These are phyloP conservation scores for Pestalotiopsis sp. DNA, from an alignment of 2,329 filamentous ascomycete genomes.

Conservation along the genomic window DNA sequence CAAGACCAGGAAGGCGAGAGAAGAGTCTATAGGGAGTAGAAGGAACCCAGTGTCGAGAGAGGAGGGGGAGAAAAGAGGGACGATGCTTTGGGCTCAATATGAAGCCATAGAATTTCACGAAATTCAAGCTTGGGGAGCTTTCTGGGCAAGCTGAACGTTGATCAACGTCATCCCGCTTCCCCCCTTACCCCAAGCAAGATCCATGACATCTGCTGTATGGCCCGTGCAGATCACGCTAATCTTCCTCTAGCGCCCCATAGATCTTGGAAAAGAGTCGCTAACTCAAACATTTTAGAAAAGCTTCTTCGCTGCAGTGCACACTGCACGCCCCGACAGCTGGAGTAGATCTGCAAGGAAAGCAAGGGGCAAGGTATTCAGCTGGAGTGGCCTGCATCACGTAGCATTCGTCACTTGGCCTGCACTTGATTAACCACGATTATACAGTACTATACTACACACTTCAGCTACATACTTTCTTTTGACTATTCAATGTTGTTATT, in stretches of 20 bases:
- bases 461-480: neutral
- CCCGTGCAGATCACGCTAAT: slow-evolving; percentile 3
- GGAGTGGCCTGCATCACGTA: neutral
- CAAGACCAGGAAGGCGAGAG: neutral
- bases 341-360: neutral
- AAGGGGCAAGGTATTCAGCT: neutral
- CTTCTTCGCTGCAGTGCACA: neutral
- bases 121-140: slow-evolving; percentile 12
- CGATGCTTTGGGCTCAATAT: slow-evolving; percentile 4
- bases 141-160: slow-evolving; percentile 5
- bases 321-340: neutral
- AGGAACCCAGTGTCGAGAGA: neutral
- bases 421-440: neutral
- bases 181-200: neutral
- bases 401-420: neutral
- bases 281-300: neutral
- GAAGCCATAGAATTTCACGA: neutral
- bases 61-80: neutral
- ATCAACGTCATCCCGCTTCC: slow-evolving; percentile 13
- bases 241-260: neutral
- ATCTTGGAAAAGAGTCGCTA: slow-evolving; percentile 6
- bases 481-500: neutral
- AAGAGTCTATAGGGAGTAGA: neutral
- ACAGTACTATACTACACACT: neutral
- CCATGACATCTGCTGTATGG: slow-evolving; percentile 7